Evolutionary conservation across 176 grass and related monocot species (phyloP), one percentile per base, ranked within the genome.

Genomic region (Ampelocalamus luodianensis): DNA sequence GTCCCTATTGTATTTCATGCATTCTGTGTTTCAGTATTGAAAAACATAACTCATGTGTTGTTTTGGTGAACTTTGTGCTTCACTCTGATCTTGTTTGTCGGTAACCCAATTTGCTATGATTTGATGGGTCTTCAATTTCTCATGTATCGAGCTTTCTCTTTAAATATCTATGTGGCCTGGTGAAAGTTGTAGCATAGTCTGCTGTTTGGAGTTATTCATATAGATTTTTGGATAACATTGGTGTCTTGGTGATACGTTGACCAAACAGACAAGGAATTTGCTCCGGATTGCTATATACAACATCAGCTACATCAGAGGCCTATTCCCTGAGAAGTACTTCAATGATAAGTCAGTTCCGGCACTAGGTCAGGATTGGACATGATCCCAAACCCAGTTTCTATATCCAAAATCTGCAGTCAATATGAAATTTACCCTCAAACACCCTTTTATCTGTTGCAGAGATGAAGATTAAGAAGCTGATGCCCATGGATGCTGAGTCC

Each of bases 401-500:
- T 55, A 63, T 68, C 71, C 36, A 72, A 74, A 78, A 82, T 71
- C 53, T 65, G 50, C 13, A 71, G 8, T 34, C 53, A 8, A 34
- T 65, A 4, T 66, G 9, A 58, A 46, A 65, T 66, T 71, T 78
- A 44, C 29, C 64, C 36, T 89, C 11, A 65, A 44, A 37, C 32
- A 37, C 24, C 20, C 32, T 83, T 23, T 45, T 91, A 74, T 75
- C 34, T 80, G 43, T 67, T 74, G 16, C 69, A 98, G 96, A 95
- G 90, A 98, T 98, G 96, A 98, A 95, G 91, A 98, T 98, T 88
- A 98, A 98, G 79, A 95, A 98, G 86, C 80, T 98, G 78, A 95
- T 95, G 96, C 96, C 96, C 32, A 95, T 98, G 88, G 96, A 98
- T 92, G 83, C 82, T 3, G 96, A 95, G 78, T 95, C 93, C 1